These are phyloP conservation scores for Mallotus japonicus DNA, from an alignment of 441 rosid genomes.

Conservation along the genomic window DNA sequence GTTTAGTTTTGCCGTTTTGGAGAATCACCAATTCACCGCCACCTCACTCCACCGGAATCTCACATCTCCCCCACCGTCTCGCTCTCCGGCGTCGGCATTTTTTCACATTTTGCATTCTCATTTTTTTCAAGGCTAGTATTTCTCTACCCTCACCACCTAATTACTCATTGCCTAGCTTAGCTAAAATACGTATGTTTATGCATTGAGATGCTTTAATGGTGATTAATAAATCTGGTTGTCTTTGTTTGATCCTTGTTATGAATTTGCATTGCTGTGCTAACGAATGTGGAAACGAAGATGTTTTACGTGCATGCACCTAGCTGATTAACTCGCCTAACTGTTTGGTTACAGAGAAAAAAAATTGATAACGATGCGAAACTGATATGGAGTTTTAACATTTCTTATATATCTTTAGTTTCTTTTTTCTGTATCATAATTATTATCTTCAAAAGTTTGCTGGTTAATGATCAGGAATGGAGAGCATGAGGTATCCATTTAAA, in stretches of 20 bases:
- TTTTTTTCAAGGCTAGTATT: neutral
- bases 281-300: neutral
- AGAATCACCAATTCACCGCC: no score
- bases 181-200: no score
- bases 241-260: neutral
- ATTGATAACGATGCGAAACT: neutral
- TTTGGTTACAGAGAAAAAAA: slow-evolving; percentile 10
- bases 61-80: slow-evolving; percentile 5
- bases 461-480: slow-evolving; percentile 45
- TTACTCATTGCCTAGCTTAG: no score
- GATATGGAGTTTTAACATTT: no score
- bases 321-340: neutral
- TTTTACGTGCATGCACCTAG: slow-evolving; percentile 8
- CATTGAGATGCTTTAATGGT: no score
- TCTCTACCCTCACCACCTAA: no score
- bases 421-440: no score
- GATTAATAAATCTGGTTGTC: neutral
- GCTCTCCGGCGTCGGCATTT: neutral
- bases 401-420: no score
- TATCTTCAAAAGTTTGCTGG: neutral
- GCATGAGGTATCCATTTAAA: slow-evolving; percentile 45
- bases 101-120: neutral
- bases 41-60: neutral
- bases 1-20: neutral
- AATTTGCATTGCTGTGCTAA: neutral